These are phyloP conservation scores for Phycomyces nitens DNA, from an alignment of 192 early-diverging fungal species.

Conservation along the genomic window DNA sequence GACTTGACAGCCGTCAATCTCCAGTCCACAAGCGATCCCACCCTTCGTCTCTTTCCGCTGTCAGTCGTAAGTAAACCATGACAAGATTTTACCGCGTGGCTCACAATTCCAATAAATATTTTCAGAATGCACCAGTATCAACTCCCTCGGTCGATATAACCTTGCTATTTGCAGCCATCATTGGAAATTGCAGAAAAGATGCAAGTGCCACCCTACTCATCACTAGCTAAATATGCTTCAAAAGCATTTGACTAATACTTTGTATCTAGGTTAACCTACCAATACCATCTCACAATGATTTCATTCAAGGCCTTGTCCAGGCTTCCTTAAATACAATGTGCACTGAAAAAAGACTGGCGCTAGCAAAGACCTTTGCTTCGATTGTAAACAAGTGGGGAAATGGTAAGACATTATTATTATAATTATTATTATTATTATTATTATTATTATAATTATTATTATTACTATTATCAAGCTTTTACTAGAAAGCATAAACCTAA, in stretches of 20 bases:
- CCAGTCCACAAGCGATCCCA: neutral
- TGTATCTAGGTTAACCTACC: constrained; percentile 12
- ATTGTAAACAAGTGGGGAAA: constrained; percentile 28
- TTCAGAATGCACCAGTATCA: neutral
- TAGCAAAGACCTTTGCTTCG: constrained; percentile 7
- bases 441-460: neutral
- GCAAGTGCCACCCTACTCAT: constrained; percentile 6
- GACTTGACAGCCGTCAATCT: neutral
- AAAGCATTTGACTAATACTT: too few species aligned
- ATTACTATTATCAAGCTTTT: too few species aligned
- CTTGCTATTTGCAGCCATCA: constrained; percentile 21
- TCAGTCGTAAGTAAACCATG: neutral
- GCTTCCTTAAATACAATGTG: neutral
- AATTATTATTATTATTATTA: neutral
- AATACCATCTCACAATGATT: neutral
- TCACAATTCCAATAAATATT: neutral
- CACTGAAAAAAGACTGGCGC: neutral
- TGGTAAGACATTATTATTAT: constrained; percentile 11
- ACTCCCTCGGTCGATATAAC: constrained; percentile 12
- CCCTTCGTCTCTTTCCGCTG: neutral
- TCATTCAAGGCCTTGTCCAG: constrained; percentile 7
- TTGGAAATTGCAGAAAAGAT: constrained; percentile 28
- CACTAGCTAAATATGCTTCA: too few species aligned
- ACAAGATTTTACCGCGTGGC: neutral
- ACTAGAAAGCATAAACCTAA: too few species aligned